Base-by-base conservation (phyloP, 192 early-diverging fungal genomes). In the Dispira simplex region DNA sequence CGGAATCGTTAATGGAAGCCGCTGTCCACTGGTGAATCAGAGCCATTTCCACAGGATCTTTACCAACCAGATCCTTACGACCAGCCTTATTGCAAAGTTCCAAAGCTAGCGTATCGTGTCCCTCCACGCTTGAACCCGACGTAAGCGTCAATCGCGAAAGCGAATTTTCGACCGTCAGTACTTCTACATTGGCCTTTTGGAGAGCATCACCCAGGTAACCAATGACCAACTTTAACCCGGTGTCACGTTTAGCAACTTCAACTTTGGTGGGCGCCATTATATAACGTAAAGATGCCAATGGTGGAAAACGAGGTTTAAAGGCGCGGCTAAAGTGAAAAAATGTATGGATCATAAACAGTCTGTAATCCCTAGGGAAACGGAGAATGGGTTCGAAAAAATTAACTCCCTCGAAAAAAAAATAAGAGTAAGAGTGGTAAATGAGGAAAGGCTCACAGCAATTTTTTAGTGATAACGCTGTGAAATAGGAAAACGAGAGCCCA, bases 1-100 rank as follows among this genome's bases (percentile, higher is more conserved):
- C 39, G 10, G 11, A 48, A 32, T 47, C 46, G 48, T 45, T 21
- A 18, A 47, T 16, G 14, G 46, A 23, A 3, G 10, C 13, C 46
- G 47, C 6, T 4, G 32, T 39, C 63, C 63, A 63, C 46, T 63
- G 63, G 46, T 47, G 63, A 14, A 63, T 43, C n/a, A 25, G 46
- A 32, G 63, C 63, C n/a, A 1, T 63, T 8, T 47, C 46, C 46
- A 63, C 44, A 8, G 46, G 46, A 47, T 13, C 39, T 8, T 23
- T 14, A 18, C 63, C 63, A 8, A 63, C 23, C 11, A 63, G 63
- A 21, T 63, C 46, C 1, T 12, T 18, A 13, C 13, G 58, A 14
- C 58, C 58, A 18, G 58, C 26, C 13, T 43, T 11, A 1, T 44
- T 32, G 58, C 27, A 43, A 11, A 60, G 58, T 28, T 60, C 32